Evolutionary conservation across 1,284 basidiomycete species (phyloP), one percentile per base, ranked within the genome.

Genomic region (Irpex sp.): DNA sequence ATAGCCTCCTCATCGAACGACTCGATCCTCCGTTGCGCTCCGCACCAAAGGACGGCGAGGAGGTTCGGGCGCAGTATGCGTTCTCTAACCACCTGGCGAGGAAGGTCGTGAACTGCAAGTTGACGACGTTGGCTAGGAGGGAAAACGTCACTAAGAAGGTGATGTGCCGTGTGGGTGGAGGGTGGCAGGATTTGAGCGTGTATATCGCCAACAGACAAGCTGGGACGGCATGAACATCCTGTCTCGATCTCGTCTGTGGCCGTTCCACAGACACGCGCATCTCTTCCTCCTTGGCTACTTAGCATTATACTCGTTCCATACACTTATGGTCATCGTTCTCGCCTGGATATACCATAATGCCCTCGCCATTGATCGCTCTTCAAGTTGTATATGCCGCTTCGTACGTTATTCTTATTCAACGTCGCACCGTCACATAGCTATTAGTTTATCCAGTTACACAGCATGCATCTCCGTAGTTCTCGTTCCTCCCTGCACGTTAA

Each of bases 121-220:
- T 96, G 74, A 91, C 94, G 55, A 91, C 91, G 58, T 79, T 92
- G 73, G 84, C 84, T 61, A 82, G 91, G 56, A 70, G 71, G 60
- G 75, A 74, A 62, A 84, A 79, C 68, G 86, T 55, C 36, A 54
- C 84, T 62, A 91, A 89, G 82, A 93, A 93, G 75, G 93, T 94
- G 31, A 89, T 95, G 87, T 92, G 88, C 76, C 85, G 91, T 65
- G 88, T 94, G 62, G 92, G 91, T 62, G 92, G 92, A 74, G 91
- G 93, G 49, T 96, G 93, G 93, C 91, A 93, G 73, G 93, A 94
- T 76, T 79, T 96, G 65, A 86, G 86, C 70, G 77, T 90, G 68
- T 94, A 92, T 75, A 84, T 94, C 70, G 76, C 91, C 60, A 91
- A 87, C 74, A 87, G 91, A 56, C 76, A 79, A 64, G 77, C 76